Evolutionary conservation across 345 rosid species (phyloP).

Genomic region (Salix arbutifolia): DNA sequence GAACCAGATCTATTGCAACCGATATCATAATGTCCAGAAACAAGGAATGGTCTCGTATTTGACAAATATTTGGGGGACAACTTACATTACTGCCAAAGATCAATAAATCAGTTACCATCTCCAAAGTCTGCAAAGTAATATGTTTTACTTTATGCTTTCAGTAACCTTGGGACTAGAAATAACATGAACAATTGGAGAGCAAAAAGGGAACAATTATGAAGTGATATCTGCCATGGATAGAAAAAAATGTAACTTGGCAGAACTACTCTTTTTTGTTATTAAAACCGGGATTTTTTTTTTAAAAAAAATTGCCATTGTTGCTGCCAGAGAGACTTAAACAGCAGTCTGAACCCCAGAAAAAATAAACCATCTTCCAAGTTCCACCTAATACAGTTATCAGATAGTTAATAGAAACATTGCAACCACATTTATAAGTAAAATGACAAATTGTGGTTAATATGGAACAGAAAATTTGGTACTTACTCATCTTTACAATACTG

Average conservation of each 20-base stretch:
- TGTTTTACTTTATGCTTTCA: not conserved
- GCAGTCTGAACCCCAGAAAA: slow-evolving; percentile 1
- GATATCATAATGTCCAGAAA: not conserved
- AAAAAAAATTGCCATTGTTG: not conserved
- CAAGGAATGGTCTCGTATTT: not conserved
- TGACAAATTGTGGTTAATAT: not conserved
- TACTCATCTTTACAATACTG: slow-evolving; percentile 73
- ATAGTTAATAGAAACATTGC: slow-evolving; percentile 5
- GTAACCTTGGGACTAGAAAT: not conserved
- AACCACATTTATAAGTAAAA: slow-evolving; percentile 3
- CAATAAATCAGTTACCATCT: not conserved
- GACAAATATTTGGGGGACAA: not conserved
- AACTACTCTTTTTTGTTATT: not conserved
- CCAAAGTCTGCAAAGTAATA: not conserved
- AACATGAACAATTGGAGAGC: not conserved
- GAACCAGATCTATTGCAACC: not conserved
- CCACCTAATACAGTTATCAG: not conserved
- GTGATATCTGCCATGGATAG: not conserved
- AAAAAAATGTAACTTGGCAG: not conserved
- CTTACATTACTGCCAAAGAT: not conserved
- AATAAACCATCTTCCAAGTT: slow-evolving; percentile 2
- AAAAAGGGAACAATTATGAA: not conserved
- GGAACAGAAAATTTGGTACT: slow-evolving; percentile 29
- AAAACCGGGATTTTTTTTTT: too few species aligned
- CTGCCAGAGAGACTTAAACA: not conserved